These are phyloP conservation scores for Penicillium herquei DNA, from an alignment of 495 filamentous ascomycete genomes.

Conservation along the genomic window DNA sequence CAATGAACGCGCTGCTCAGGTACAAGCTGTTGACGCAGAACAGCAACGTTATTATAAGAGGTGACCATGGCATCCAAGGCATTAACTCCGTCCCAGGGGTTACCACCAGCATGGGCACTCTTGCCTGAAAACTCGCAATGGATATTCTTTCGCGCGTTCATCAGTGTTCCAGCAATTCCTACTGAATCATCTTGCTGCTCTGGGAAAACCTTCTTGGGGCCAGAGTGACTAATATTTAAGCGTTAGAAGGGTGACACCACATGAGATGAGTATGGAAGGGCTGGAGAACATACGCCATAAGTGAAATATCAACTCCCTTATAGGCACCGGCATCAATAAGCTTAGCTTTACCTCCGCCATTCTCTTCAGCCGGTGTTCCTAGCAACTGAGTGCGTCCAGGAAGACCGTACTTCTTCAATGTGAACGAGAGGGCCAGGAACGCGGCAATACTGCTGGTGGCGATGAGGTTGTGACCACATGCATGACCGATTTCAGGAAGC, in stretches of 20 bases:
- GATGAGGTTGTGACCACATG: constrained; percentile 71
- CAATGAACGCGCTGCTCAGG: constrained; percentile 59
- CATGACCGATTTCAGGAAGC: constrained; percentile 60
- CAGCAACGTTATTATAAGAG: constrained; percentile 60
- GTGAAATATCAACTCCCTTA: constrained; percentile 59
- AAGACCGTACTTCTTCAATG: constrained; percentile 45
- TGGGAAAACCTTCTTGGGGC: constrained; percentile 27
- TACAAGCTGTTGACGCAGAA: constrained; percentile 62
- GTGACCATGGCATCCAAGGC: constrained; percentile 61
- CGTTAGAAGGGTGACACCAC: background rate
- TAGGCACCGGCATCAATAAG: constrained; percentile 64
- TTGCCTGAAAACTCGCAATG: constrained; percentile 34
- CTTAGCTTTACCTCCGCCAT: constrained; percentile 66
- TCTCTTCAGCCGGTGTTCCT: constrained; percentile 72
- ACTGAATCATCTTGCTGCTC: constrained; percentile 18
- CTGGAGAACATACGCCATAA: constrained; percentile 53
- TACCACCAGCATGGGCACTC: constrained; percentile 57
- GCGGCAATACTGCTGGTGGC: constrained; percentile 59
- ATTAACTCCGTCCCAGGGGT: constrained; percentile 63
- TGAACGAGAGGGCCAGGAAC: constrained; percentile 54
- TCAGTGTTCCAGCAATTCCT: constrained; percentile 34
- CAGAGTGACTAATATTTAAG: constrained; percentile 25
- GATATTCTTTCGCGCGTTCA: constrained; percentile 41
- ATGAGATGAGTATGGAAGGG: background rate
- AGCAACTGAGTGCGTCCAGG: constrained; percentile 60